These are phyloP conservation scores for Rhodamnia rubescens DNA, from an alignment of 345 rosid species.

Conservation along the genomic window DNA sequence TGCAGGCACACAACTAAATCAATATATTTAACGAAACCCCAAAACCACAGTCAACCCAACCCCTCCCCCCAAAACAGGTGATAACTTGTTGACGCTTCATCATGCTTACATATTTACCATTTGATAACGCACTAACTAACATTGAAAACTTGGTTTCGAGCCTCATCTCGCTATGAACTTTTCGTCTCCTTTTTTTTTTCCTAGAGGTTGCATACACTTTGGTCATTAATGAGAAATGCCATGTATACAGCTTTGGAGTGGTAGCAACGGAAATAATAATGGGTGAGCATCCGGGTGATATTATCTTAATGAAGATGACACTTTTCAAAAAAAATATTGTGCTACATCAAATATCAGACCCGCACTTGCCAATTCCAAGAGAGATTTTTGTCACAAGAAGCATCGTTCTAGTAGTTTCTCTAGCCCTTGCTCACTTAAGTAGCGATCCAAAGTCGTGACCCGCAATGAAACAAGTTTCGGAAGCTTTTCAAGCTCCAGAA, in stretches of 20 bases:
- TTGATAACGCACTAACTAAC: not conserved
- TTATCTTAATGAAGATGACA: not conserved
- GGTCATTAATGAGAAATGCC: constrained; percentile 9
- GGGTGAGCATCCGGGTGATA: constrained; percentile 2
- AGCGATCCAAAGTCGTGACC: not conserved
- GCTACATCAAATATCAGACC: not conserved
- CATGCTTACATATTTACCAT: not conserved
- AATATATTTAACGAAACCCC: not conserved
- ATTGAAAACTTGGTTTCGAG: not conserved
- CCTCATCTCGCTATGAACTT: not conserved
- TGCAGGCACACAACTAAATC: not conserved
- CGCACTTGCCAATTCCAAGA: not conserved
- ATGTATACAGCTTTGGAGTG: constrained; percentile 14
- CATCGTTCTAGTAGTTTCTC: not conserved
- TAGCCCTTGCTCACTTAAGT: constrained; percentile 7
- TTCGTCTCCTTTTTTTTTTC: not conserved
- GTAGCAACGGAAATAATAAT: constrained; percentile 5
- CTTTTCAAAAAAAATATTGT: not conserved
- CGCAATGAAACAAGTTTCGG: not conserved
- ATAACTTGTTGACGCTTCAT: not conserved
- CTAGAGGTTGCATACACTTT: constrained; percentile 16
- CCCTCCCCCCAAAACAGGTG: no score
- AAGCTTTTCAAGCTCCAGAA: not conserved
- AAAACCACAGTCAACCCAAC: no score
- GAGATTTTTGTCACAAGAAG: not conserved